A percentile compares a stretch with the other conserved stretches of the same genome.
These are phyloP conservation scores for Cyphellophora europaea DNA, from an alignment of 2,329 filamentous ascomycete genomes.

Conservation along the genomic window DNA sequence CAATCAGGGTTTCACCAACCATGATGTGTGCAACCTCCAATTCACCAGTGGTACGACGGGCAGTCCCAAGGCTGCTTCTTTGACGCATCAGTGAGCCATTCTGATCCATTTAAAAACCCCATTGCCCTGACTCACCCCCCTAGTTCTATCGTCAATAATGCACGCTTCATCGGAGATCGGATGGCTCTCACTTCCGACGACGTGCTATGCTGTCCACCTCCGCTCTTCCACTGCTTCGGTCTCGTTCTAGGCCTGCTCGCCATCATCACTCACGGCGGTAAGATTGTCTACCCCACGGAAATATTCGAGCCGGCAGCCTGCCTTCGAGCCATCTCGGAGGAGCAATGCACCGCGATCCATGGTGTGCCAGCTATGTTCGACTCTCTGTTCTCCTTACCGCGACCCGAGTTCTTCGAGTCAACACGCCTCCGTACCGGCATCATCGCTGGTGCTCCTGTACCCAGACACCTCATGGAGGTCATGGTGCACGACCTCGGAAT, in stretches of 20 bases:
- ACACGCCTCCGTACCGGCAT: slow-evolving; percentile 62
- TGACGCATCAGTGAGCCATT: slow-evolving; percentile 54
- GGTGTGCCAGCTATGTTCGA: slow-evolving; percentile 83
- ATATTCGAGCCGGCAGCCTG: slow-evolving; percentile 62
- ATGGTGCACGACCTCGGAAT: slow-evolving; percentile 65
- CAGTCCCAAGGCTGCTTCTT: slow-evolving; percentile 63
- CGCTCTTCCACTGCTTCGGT: slow-evolving; percentile 79
- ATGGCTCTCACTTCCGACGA: slow-evolving; percentile 61
- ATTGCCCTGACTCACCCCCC: slow-evolving; percentile 1
- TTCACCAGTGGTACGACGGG: slow-evolving; percentile 70
- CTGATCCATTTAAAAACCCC: background rate
- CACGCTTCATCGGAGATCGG: slow-evolving; percentile 62
- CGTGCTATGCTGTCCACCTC: slow-evolving; percentile 70
- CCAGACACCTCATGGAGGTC: slow-evolving; percentile 63
- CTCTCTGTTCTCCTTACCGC: slow-evolving; percentile 44
- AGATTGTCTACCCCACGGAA: slow-evolving; percentile 67
- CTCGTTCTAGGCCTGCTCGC: slow-evolving; percentile 68
- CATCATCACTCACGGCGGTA: slow-evolving; percentile 62
- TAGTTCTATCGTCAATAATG: slow-evolving; percentile 49
- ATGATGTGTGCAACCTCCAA: slow-evolving; percentile 64
- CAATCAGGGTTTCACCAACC: slow-evolving; percentile 48
- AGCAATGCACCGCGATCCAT: slow-evolving; percentile 64
- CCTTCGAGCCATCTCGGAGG: slow-evolving; percentile 56
- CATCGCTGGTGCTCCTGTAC: slow-evolving; percentile 69
- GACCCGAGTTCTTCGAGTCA: slow-evolving; percentile 37